Percentiles rank a stretch among this genome's conserved stretches.
phyloP scores from a whole-genome alignment of 257 asterid species.

The Solanum lycopersicoides region DNA sequence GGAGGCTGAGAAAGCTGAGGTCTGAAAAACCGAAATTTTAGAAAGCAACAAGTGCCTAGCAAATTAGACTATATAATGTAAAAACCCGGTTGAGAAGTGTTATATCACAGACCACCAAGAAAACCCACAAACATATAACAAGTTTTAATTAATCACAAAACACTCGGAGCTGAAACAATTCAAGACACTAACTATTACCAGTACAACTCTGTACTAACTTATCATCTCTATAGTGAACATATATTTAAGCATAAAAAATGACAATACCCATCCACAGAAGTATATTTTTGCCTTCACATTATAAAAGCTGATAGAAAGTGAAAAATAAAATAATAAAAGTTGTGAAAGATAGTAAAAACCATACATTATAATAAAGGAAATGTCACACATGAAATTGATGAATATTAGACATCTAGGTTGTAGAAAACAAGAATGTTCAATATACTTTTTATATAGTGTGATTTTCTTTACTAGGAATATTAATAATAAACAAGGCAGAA shows the following conservation, averaged over 20 bases:
- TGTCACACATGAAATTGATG: neutral
- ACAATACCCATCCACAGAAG: neutral
- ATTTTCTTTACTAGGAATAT: neutral
- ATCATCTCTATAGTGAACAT: neutral
- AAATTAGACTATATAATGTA: neutral
- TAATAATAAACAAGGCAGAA: neutral
- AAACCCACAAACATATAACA: neutral
- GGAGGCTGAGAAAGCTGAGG: constrained; percentile 57
- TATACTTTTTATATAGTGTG: neutral
- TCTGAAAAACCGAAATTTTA: constrained; percentile 15
- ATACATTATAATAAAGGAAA: neutral
- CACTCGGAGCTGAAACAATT: neutral
- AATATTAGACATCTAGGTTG: neutral
- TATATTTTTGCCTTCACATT: neutral
- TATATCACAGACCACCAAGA: neutral
- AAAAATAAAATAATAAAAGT: neutral
- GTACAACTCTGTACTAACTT: neutral
- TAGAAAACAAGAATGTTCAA: neutral
- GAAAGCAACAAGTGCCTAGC: neutral
- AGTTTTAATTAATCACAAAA: neutral
- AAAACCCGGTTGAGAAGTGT: neutral
- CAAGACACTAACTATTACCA: neutral
- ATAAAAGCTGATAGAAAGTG: neutral
- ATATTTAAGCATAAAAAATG: neutral
- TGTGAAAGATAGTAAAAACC: neutral